phyloP scores from a whole-genome alignment of 768 basidiomycete species.

The Suillus sp. region DNA sequence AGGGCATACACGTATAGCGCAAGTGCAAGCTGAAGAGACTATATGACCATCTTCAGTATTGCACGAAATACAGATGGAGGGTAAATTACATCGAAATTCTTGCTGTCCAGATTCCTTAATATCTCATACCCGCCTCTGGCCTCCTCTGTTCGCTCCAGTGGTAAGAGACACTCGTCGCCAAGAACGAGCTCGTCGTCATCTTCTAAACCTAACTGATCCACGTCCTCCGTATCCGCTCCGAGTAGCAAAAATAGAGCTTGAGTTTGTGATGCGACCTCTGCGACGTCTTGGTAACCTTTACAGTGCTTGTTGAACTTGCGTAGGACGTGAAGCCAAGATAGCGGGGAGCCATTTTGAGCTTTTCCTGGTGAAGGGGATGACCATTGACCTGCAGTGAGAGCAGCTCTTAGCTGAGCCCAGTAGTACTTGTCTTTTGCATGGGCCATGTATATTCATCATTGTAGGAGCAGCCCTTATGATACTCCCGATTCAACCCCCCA shows the following conservation, averaged over 20 bases:
- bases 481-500: constrained; percentile 11
- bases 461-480: constrained; percentile 18
- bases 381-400: constrained; percentile 79
- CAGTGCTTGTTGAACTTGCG: constrained; percentile 90
- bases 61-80: not conserved
- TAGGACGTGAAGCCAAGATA: constrained; percentile 79
- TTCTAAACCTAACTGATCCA: constrained; percentile 55
- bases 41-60: constrained; percentile 5
- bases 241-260: constrained; percentile 63
- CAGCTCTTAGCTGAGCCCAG: constrained; percentile 71
- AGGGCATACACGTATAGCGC: constrained; percentile 85
- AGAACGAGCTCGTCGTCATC: constrained; percentile 38
- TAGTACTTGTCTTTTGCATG: constrained; percentile 73
- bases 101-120: constrained; percentile 50
- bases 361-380: constrained; percentile 60
- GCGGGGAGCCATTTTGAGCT: constrained; percentile 47
- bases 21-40: constrained; percentile 70
- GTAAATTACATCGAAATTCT: constrained; percentile 63
- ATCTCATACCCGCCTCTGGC: constrained; percentile 53
- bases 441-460: constrained; percentile 33
- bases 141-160: constrained; percentile 59
- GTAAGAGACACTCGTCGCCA: constrained; percentile 60
- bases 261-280: constrained; percentile 68
- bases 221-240: constrained; percentile 48
- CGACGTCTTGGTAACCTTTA: constrained; percentile 56